Conservation (phyloP, 192 early-diverging fungal species). For the Coemansia sp. region DNA sequence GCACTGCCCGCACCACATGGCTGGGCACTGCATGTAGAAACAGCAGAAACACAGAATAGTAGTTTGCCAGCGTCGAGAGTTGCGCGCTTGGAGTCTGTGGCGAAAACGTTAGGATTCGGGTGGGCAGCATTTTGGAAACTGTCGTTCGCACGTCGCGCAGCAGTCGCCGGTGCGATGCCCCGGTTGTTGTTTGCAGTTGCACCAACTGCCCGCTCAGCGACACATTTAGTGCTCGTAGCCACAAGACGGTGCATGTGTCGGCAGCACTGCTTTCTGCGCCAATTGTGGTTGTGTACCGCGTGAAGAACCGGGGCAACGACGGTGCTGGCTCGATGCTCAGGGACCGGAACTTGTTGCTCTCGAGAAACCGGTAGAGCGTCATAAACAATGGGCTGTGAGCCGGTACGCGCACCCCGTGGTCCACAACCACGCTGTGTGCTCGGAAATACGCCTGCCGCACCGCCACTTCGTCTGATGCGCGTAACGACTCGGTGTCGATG, state of each 20-base stretch:
- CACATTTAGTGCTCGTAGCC: slow-evolving; percentile 33
- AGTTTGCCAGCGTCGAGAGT: slow-evolving; percentile 46
- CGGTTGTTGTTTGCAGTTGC: slow-evolving; percentile 19
- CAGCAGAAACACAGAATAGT: slow-evolving; percentile 50
- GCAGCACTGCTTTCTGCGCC: slow-evolving; percentile 9
- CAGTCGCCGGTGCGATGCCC: slow-evolving; percentile 6
- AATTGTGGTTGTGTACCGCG: slow-evolving; percentile 30
- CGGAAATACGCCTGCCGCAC: slow-evolving; percentile 40
- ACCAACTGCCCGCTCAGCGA: slow-evolving; percentile 22
- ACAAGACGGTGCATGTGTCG: slow-evolving; percentile 41
- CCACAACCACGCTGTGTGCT: slow-evolving; percentile 18
- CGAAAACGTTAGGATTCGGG: slow-evolving; percentile 45
- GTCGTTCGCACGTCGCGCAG: slow-evolving; percentile 33
- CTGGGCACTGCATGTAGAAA: slow-evolving; percentile 51
- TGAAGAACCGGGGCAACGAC: slow-evolving; percentile 49
- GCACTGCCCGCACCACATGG: slow-evolving; percentile 32
- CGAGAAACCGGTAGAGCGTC: slow-evolving; percentile 34
- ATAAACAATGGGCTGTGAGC: slow-evolving; percentile 28
- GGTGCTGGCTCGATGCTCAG: slow-evolving; percentile 49
- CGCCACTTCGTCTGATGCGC: slow-evolving; percentile 20
- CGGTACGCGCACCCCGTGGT: slow-evolving; percentile 10
- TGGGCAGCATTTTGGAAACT: slow-evolving; percentile 51
- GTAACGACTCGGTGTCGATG: slow-evolving; percentile 5
- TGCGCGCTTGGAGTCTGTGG: slow-evolving; percentile 10
- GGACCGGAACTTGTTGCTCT: slow-evolving; percentile 31